Percentiles rank a stretch among this genome's conserved stretches.
These are phyloP conservation scores for Hypoxylon sp. DNA, from an alignment of 2,329 filamentous ascomycete genomes.

Conservation along the genomic window DNA sequence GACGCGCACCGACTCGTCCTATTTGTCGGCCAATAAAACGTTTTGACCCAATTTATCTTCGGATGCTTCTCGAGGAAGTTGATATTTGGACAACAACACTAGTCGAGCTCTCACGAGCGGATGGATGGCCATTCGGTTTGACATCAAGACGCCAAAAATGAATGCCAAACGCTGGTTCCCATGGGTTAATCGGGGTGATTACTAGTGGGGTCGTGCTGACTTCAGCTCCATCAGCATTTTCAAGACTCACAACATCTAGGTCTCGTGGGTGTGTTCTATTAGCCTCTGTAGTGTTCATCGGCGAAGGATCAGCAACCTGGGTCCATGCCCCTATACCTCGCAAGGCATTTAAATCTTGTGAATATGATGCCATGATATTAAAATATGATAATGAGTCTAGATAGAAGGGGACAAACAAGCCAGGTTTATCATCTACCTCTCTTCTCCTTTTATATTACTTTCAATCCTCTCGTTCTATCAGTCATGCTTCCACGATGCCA, in stretches of 20 bases:
- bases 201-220: background rate
- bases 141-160: constrained; percentile 30
- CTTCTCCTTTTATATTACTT: constrained; percentile 26
- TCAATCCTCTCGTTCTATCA: background rate
- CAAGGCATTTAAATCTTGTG: constrained; percentile 17
- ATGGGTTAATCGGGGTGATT: constrained; percentile 15
- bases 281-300: background rate
- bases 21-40: background rate
- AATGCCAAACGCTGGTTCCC: constrained; percentile 30
- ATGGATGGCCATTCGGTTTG: background rate
- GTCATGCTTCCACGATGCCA: background rate
- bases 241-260: constrained; percentile 6
- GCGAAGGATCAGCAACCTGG: constrained; percentile 16
- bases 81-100: constrained; percentile 2
- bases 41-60: background rate
- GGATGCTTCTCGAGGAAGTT: constrained; percentile 5
- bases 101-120: constrained; percentile 7
- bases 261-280: constrained; percentile 1
- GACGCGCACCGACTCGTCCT: constrained; percentile 8
- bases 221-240: background rate
- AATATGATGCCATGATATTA: constrained; percentile 25
- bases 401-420: background rate
- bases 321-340: constrained; percentile 37
- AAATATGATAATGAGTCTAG: background rate
- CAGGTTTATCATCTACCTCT: background rate